These are phyloP conservation scores for Hypoxylon crocopeplum DNA, from an alignment of 495 filamentous ascomycete genomes.

Conservation along the genomic window DNA sequence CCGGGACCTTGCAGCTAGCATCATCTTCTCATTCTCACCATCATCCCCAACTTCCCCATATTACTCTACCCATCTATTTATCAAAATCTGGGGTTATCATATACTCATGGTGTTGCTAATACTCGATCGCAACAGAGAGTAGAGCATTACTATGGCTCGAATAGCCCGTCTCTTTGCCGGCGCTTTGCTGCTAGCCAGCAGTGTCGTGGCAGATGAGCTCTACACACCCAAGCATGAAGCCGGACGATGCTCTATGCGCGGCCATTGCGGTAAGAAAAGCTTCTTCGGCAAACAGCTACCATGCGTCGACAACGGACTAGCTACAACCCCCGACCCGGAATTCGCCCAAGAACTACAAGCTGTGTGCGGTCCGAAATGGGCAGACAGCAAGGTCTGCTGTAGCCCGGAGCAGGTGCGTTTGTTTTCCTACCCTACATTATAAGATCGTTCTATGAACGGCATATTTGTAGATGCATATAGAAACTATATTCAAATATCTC, in stretches of 20 bases:
- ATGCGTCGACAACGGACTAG: constrained; percentile 90
- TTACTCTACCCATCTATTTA: constrained; percentile 4
- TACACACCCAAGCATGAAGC: constrained; percentile 76
- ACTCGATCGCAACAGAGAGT: constrained; percentile 12
- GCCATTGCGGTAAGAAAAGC: constrained; percentile 86
- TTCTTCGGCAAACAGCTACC: constrained; percentile 88
- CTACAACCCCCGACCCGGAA: constrained; percentile 71
- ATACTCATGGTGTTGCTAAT: constrained; percentile 21
- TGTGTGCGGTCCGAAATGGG: constrained; percentile 88
- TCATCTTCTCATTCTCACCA: constrained; percentile 2
- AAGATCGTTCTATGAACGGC: background rate
- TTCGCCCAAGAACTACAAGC: constrained; percentile 78
- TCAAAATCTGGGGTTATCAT: background rate
- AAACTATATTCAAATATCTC: background rate
- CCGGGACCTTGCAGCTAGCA: constrained; percentile 9
- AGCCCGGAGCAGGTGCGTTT: constrained; percentile 73
- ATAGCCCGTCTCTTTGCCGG: constrained; percentile 45
- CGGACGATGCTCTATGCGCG: constrained; percentile 89
- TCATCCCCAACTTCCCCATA: constrained; percentile 8
- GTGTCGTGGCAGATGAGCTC: constrained; percentile 41
- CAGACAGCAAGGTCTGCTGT: constrained; percentile 83
- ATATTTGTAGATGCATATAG: too few species aligned
- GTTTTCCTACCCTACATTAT: constrained; percentile 4
- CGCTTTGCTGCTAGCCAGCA: constrained; percentile 44
- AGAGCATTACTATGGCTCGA: constrained; percentile 39